These are phyloP conservation scores for Chytridium lagenaria DNA, from an alignment of 371 early-diverging fungal genomes.

Conservation along the genomic window DNA sequence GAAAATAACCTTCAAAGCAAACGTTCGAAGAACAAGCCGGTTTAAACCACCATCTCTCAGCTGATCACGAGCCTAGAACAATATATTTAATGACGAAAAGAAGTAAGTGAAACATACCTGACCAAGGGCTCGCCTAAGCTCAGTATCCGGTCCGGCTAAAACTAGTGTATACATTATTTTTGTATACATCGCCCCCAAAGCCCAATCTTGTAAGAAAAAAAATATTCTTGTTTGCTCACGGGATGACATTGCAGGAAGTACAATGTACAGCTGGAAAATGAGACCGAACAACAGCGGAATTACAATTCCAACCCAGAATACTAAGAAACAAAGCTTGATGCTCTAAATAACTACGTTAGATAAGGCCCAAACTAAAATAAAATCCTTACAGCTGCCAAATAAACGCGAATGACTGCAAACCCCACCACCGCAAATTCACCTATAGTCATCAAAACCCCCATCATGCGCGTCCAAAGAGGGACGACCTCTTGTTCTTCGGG, in stretches of 20 bases:
- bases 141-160: constrained; percentile 48
- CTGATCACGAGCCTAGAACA: constrained; percentile 28
- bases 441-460: background rate
- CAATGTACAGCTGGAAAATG: constrained; percentile 52
- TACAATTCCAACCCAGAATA: constrained; percentile 42
- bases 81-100: background rate
- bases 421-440: background rate
- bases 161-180: constrained; percentile 47
- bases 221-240: constrained; percentile 35
- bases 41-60: constrained; percentile 25
- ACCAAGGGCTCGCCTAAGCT: constrained; percentile 29
- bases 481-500: background rate
- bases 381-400: background rate
- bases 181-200: constrained; percentile 51
- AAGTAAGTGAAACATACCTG: constrained; percentile 30
- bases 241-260: constrained; percentile 33
- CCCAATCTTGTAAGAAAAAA: constrained; percentile 52
- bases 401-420: background rate
- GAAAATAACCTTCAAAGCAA: constrained; percentile 30
- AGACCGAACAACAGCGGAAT: constrained; percentile 49
- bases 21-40: constrained; percentile 12
- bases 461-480: background rate
- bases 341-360: constrained; percentile 7
- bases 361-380: background rate
- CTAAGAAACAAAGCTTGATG: constrained; percentile 36